Evolutionary conservation across 345 rosid genomes (phyloP), one percentile per base, ranked within the genome.

Genomic region (Populus tremula): DNA sequence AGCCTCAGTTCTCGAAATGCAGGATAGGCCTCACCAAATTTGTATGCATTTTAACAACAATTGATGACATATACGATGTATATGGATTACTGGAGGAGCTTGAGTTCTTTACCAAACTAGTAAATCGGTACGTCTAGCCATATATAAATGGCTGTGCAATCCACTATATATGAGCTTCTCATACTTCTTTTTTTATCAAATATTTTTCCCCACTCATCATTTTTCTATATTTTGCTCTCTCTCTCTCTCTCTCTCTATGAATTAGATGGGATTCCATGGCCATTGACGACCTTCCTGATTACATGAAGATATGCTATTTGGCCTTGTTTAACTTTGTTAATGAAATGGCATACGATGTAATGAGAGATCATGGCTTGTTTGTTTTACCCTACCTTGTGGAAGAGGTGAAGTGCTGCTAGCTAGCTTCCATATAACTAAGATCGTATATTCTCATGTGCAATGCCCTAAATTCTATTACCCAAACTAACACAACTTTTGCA

Each of bases 31-130:
- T 76, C 14, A 72, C 73, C 31, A 67, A 76, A 72, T 71, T 71
- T 11, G 41, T 43, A 2, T 71, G 76, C 80, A 71, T 80, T 41
- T 53, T 81, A 47, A 65, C 73, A 0, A 74, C 70, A 16, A 71
- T 76, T 66, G 77, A 81, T 67, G 83, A 81, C 54, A 76, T 81
- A 69, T 76, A 76, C 10, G 80, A 81, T 56, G 38, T 77, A 9
- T 71, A 72, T 72, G 80, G 74, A 71, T 50, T 63, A 1, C n/a
- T 8, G 43, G 70, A 81, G 14, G 84, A 72, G 54, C 84, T 81
- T 61, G 77, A 72, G 66, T 70, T 66, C n/a, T 76, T 76, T 20
- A 76, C 80, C 14, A 12, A 53, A 11, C 73, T 76, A 35, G 76
- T 71, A 1, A 66, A 71, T 36, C 36, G 5, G 71, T 67, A 79